Evolutionary conservation across 108 stramenopile species (phyloP), one percentile per base, ranked within the genome.

Genomic region (Cylindrotheca fusiformis): DNA sequence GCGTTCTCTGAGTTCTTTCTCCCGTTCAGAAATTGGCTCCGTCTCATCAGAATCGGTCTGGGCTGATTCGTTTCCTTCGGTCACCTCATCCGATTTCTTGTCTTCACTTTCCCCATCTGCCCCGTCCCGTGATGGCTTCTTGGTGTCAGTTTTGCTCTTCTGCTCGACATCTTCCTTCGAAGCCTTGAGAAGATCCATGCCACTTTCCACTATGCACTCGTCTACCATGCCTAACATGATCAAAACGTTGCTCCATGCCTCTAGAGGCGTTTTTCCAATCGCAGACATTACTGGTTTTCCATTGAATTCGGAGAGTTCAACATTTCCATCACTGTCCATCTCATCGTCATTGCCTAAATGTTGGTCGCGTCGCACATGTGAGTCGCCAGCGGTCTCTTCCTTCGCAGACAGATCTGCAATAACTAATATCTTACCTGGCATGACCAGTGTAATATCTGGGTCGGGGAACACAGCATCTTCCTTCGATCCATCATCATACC

Each of bases 241-340:
- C 3, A 93, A 68, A 0, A 73, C 81, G 46, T 78, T 74, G n/a
- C 88, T 82, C 91, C 91, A 93, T 2, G 91, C 88, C 61, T 93
- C 85, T 6, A 93, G 20, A 12, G 91, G 81, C 22, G 80, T 68
- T 26, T 66, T 66, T 5, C 75, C 91, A 29, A 82, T 59, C 2
- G 83, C 79, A n/a, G 83, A 68, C 14, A 28, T 58, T 26, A 92
- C 86, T 41, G 79, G 83, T 54, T 85, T 87, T 50, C 86, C 85
- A 50, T 76, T 65, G 12, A 88, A 54, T 57, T 81, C 80, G 10
- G 73, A 78, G 3, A 87, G 57, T 19, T 58, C 32, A 24, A 79
- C 73, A 3, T 60, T 80, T 24, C 70, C 80, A 55, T 68, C 49
- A 12, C 71, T 74, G 41, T 86, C 68, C 22, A 69, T 62, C 32